Percentiles rank a stretch among this genome's conserved stretches.
phyloP scores from a whole-genome alignment of 2,329 filamentous ascomycete species.

The Pyrenophora teres region DNA sequence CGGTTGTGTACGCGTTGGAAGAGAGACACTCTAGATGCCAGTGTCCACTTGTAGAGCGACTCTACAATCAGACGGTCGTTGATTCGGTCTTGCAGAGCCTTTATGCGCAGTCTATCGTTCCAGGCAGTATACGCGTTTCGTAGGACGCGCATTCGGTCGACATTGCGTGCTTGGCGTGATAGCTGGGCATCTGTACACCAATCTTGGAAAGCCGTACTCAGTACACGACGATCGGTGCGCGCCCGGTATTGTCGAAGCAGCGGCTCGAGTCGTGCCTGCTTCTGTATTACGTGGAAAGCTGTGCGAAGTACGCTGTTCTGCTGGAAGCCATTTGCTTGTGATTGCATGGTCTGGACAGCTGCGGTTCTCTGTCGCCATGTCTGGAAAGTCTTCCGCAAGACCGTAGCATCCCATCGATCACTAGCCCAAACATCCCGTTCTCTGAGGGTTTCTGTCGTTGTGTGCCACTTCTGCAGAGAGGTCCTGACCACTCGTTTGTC shows the following conservation, averaged over 20 bases:
- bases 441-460: constrained; percentile 29
- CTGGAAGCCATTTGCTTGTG: constrained; percentile 45
- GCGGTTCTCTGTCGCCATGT: constrained; percentile 27
- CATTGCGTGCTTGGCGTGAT: constrained; percentile 54
- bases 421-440: constrained; percentile 33
- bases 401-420: constrained; percentile 23
- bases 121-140: constrained; percentile 64
- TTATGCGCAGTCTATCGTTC: constrained; percentile 64
- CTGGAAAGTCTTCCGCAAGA: constrained; percentile 35
- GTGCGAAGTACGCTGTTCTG: constrained; percentile 26
- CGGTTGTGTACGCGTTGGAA: constrained; percentile 47
- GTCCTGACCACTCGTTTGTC: constrained; percentile 33
- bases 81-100: constrained; percentile 58
- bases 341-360: constrained; percentile 35
- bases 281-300: constrained; percentile 35
- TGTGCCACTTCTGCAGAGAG: constrained; percentile 35
- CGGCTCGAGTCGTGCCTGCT: constrained; percentile 50
- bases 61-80: constrained; percentile 62
- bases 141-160: constrained; percentile 59
- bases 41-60: constrained; percentile 65
- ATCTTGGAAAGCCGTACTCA: constrained; percentile 53
- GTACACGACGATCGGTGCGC: constrained; percentile 52
- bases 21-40: constrained; percentile 53
- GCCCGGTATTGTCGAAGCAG: constrained; percentile 51
- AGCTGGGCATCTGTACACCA: constrained; percentile 55